Evolutionary conservation across 495 filamentous ascomycete species (phyloP).

Genomic region (Lindgomyces ingoldianus): DNA sequence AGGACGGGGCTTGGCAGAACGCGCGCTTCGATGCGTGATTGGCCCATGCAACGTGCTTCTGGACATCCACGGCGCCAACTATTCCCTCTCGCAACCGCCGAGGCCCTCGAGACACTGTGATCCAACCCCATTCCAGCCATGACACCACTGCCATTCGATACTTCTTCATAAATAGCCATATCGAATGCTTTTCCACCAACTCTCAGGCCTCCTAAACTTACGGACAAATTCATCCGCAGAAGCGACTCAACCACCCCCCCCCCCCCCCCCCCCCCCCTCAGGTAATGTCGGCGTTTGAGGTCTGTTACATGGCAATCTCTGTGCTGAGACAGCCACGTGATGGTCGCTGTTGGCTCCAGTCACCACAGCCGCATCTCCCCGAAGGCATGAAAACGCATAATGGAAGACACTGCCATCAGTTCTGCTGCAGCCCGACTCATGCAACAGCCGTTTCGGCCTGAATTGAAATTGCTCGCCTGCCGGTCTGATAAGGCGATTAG

Average conservation of each 20-base stretch:
- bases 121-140: not conserved
- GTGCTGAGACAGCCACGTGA: slow-evolving; percentile 38
- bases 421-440: slow-evolving; percentile 25
- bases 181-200: not conserved
- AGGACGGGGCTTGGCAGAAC: slow-evolving; percentile 25
- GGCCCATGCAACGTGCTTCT: slow-evolving; percentile 10
- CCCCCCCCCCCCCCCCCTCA: slow-evolving; percentile 2
- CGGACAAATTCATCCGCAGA: too few species aligned
- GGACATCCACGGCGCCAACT: slow-evolving; percentile 31
- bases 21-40: slow-evolving; percentile 21
- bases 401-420: slow-evolving; percentile 31
- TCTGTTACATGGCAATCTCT: slow-evolving; percentile 37
- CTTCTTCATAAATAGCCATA: slow-evolving; percentile 9
- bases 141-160: slow-evolving; percentile 28
- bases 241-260: too few species aligned
- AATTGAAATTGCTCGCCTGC: slow-evolving; percentile 22
- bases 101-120: not conserved
- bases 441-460: slow-evolving; percentile 34
- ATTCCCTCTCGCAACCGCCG: slow-evolving; percentile 14
- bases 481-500: not conserved
- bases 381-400: slow-evolving; percentile 31
- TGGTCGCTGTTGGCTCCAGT: slow-evolving; percentile 13
- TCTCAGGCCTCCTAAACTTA: not conserved
- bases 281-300: slow-evolving; percentile 30
- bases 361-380: not conserved